Conservation (phyloP, 2,329 filamentous ascomycete genomes). For the Clonostachys byssicola region DNA sequence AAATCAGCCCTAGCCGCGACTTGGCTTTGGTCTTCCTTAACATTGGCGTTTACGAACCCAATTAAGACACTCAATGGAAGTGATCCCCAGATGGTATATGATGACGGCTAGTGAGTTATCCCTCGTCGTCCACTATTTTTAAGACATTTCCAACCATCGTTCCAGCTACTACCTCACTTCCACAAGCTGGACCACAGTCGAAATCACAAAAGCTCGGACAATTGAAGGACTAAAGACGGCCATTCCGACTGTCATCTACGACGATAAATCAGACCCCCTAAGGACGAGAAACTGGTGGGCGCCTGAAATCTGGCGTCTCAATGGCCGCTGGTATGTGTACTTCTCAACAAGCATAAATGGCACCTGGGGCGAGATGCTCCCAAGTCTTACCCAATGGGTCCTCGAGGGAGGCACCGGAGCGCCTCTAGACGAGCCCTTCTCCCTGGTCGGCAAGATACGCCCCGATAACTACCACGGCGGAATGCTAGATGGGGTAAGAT, state of each 20-base stretch:
- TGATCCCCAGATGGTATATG: conserved; percentile 4
- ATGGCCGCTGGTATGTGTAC: conserved; percentile 11
- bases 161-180: conserved; percentile 9
- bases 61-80: conserved; percentile 2
- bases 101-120: conserved; percentile 2
- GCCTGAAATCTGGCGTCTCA: conserved; percentile 9
- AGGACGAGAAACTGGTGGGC: conserved; percentile 9
- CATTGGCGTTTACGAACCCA: conserved; percentile 4
- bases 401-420: conserved; percentile 5
- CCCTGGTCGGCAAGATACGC: conserved; percentile 4
- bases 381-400: conserved; percentile 7
- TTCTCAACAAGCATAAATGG: conserved; percentile 8
- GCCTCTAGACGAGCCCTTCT: conserved; percentile 5
- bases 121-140: not conserved
- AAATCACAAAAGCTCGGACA: conserved; percentile 7
- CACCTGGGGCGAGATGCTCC: conserved; percentile 8
- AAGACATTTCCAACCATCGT: not conserved
- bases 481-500: conserved; percentile 7
- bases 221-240: conserved; percentile 10
- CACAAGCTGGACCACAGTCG: conserved; percentile 9
- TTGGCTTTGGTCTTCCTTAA: not conserved
- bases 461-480: conserved; percentile 7
- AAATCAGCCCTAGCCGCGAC: too few relatives aligned
- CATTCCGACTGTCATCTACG: conserved; percentile 4
- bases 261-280: conserved; percentile 5